Evolutionary conservation across 1,284 basidiomycete genomes (phyloP).

Genomic region (Marasmius sp.): DNA sequence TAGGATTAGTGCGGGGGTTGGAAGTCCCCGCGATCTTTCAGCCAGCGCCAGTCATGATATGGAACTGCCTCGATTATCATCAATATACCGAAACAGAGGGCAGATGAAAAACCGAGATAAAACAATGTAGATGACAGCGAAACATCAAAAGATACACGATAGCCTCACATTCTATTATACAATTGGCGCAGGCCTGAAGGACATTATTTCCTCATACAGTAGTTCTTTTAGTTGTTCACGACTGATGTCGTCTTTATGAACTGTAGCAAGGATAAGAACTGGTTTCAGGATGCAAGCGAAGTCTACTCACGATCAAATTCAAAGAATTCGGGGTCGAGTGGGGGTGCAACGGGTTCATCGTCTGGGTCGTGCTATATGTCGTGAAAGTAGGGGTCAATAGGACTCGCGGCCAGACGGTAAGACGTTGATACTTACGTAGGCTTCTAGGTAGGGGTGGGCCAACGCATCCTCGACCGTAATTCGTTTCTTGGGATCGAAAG

Average conservation of each 20-base stretch:
- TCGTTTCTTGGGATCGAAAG: constrained; percentile 92
- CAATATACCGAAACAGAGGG: too few species aligned
- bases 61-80: too few species aligned
- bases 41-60: too few species aligned
- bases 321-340: constrained; percentile 89
- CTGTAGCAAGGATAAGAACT: constrained; percentile 34
- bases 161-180: constrained; percentile 26
- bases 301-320: constrained; percentile 81
- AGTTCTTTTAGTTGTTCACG: constrained; percentile 67
- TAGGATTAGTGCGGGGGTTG: too few species aligned
- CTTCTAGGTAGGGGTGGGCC: constrained; percentile 88
- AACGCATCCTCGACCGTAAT: constrained; percentile 91
- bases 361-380: constrained; percentile 77
- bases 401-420: neutral
- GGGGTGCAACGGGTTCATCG: constrained; percentile 89
- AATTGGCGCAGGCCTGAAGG: constrained; percentile 71
- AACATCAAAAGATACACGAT: too few species aligned
- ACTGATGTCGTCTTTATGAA: constrained; percentile 92
- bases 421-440: constrained; percentile 64
- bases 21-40: too few species aligned
- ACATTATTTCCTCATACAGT: constrained; percentile 68
- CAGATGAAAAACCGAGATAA: too few species aligned
- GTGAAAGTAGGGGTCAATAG: neutral
- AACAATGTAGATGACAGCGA: too few species aligned
- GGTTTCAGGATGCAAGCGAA: neutral